Evolutionary conservation across 208 protist genomes (phyloP).

Genomic region (Crithidia sp.): DNA sequence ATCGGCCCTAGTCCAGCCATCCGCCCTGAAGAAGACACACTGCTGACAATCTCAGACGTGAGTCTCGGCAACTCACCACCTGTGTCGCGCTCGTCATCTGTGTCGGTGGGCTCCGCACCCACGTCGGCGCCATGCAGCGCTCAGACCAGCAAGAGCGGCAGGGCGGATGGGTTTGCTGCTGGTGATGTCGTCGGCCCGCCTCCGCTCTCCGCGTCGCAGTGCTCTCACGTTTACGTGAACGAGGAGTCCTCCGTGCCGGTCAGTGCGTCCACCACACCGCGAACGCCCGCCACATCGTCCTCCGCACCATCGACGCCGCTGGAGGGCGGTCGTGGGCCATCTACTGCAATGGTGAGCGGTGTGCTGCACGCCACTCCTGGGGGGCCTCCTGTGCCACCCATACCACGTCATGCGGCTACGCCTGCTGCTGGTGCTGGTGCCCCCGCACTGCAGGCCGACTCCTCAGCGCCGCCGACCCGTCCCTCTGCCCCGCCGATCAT

Average conservation of each 20-base stretch:
- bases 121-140: not conserved
- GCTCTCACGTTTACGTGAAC: not conserved
- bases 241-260: constrained; percentile 16
- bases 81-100: not conserved
- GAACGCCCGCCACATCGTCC: constrained; percentile 5
- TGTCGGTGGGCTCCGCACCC: not conserved
- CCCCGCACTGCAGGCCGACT: too few species aligned
- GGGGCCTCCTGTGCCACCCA: too few species aligned
- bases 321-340: not conserved
- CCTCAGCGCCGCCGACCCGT: not conserved
- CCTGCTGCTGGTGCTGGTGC: too few species aligned
- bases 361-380: too few species aligned
- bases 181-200: too few species aligned
- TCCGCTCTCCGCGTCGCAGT: not conserved
- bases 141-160: too few species aligned
- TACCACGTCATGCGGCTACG: too few species aligned
- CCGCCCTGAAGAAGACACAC: constrained; percentile 11
- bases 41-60: constrained; percentile 15
- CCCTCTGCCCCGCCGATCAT: constrained; percentile 29
- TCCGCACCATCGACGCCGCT: not conserved
- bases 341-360: constrained; percentile 1
- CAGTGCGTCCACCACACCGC: constrained; percentile 9
- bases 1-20: not conserved
- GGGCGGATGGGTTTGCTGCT: too few species aligned
- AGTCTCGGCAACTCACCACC: constrained; percentile 12